Evolutionary conservation across 352 stramenopile species (phyloP).

Genomic region (Phytopythium ostracodes): DNA sequence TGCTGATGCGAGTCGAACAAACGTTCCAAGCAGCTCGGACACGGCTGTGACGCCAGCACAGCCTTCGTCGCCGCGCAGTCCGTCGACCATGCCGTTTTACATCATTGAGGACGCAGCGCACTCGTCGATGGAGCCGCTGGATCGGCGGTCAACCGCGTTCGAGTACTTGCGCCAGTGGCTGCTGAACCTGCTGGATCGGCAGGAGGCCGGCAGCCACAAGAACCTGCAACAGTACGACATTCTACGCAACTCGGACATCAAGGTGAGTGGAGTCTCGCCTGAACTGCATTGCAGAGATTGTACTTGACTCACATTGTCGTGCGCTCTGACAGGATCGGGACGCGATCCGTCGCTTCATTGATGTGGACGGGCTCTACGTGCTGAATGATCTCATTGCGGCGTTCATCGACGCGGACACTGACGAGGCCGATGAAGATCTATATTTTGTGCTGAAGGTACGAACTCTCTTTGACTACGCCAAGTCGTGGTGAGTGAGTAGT

Average conservation of each 20-base stretch:
- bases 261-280: slow-evolving; percentile 8
- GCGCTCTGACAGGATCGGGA: slow-evolving; percentile 36
- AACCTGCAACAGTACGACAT: slow-evolving; percentile 51
- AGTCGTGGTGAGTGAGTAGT: too few relatives aligned
- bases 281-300: not conserved
- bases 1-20: not conserved
- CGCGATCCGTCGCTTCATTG: slow-evolving; percentile 56
- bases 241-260: slow-evolving; percentile 54
- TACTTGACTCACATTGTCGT: slow-evolving; percentile 1
- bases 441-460: slow-evolving; percentile 6
- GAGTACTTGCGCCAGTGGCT: slow-evolving; percentile 54
- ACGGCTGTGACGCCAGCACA: not conserved
- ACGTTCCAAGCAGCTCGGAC: not conserved
- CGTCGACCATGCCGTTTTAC: slow-evolving; percentile 30
- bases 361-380: slow-evolving; percentile 49
- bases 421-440: slow-evolving; percentile 16
- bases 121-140: slow-evolving; percentile 27
- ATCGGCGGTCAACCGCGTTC: slow-evolving; percentile 46
- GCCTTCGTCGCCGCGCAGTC: not conserved
- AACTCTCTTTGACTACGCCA: too few relatives aligned
- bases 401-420: slow-evolving; percentile 28
- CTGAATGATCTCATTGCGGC: slow-evolving; percentile 46
- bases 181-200: slow-evolving; percentile 47
- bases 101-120: slow-evolving; percentile 36
- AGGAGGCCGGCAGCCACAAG: slow-evolving; percentile 32